Base-by-base conservation (phyloP, 2,329 filamentous ascomycete species). In the Fusarium foetens region DNA sequence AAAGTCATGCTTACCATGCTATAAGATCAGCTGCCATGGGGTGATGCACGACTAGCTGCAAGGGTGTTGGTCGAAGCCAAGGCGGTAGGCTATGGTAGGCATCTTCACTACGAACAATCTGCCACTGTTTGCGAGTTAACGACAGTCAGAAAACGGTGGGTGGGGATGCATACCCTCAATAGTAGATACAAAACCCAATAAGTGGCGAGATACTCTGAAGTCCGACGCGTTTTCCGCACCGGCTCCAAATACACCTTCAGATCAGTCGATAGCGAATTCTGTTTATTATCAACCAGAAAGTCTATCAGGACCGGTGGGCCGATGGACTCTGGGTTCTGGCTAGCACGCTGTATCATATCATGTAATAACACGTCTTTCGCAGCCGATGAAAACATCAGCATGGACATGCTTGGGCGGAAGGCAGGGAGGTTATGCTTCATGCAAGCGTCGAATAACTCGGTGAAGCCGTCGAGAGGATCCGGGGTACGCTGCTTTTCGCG, bases 11-110 rank as follows among this genome's bases (percentile, higher is more conserved):
- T 42, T 43, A 55, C 63, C 63, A 66, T 35, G 63, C 46, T 41
- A 66, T 55, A 14, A 66, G 58, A 48, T 66, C 63, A 17, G 63
- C 63, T 12, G 38, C 43, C 14, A 66, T 39, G 4, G 63, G 57
- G 52, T 66, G 63, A 35, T 38, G 63, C 9, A 66, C 57, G 29
- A 45, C 39, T 3, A 61, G 49, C 21, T 66, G 63, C 14, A 66
- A 14, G 8, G 57, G 63, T n/a, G 58, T 61, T 12, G 63, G 63
- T 1, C 63, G 57, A 29, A 66, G 45, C 63, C 63, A 66, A n/a
- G n/a, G 27, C 0, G 63, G 63, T 3, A 66, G 23, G 5, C 57
- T 66, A 23, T 66, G 33, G 23, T 66, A 66, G 7, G 63, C 57
- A 43, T 53, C 57, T n/a, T 66, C 63, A 25, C 46, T 61, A 5